Evolutionary conservation across 805 yeast species (phyloP), one percentile per base, ranked within the genome.

Genomic region (Ogataea methanolica): DNA sequence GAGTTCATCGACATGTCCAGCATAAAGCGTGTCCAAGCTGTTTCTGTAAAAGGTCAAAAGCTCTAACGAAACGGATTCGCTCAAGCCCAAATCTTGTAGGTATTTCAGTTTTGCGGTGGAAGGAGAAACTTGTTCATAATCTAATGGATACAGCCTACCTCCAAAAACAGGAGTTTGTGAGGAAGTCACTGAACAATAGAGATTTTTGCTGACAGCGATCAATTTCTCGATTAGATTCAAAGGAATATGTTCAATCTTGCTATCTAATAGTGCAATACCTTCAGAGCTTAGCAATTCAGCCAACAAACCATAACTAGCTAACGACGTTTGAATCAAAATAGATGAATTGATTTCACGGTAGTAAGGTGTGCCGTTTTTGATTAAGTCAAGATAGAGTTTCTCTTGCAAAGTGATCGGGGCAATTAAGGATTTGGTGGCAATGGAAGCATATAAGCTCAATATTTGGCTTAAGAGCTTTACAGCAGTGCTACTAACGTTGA

Each of bases 381-480:
- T 48, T n/a, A 64, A 54, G 41, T 71, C 73, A 4, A 75, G 70
- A 46, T 67, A 70, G 3, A 76, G 69, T n/a, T 69, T 57, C 5
- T 62, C 63, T 0, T 69, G 66, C n/a, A 60, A 54, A 15, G 66
- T 59, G 21, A 75, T 70, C 4, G 59, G 50, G 21, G 60, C 53
- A 6, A 69, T 43, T 21, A 56, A 54, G 4, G 71, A 71, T 40
- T 63, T 62, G 11, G 71, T 69, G 3, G 74, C 71, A 0, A 75
- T 63, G 42, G 74, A 75, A n/a, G 73, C 71, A 53, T 76, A 70
- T 9, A 79, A 67, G 2, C 70, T 66, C 5, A 80, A 58, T 1
- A 72, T 53, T 36, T 61, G 62, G 22, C 49, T 51, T 23, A 63
- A 36, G 1, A 63, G 47, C 21, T 60, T 55, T 1, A 61, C 31